These are phyloP conservation scores for Aspergillus sojae DNA, from an alignment of 2,329 filamentous ascomycete species.

Conservation along the genomic window DNA sequence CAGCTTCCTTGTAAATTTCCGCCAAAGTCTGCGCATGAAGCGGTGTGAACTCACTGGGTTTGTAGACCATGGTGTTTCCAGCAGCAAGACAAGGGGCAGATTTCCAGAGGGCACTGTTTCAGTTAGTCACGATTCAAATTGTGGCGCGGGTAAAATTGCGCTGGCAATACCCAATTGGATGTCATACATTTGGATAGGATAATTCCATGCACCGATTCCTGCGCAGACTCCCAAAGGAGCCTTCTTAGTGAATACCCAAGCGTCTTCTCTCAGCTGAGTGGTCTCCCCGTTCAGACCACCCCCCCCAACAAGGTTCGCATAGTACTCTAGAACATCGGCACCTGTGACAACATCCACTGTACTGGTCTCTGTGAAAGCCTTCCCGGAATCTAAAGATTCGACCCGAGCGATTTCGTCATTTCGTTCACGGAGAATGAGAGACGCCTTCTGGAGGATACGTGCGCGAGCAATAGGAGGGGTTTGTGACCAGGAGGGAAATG, in stretches of 20 bases:
- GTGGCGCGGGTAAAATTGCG: background rate
- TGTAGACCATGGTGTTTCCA: constrained; percentile 89
- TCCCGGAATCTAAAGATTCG: constrained; percentile 85
- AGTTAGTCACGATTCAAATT: constrained; percentile 8
- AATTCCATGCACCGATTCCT: constrained; percentile 90
- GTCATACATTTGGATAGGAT: constrained; percentile 76
- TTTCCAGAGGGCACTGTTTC: constrained; percentile 73
- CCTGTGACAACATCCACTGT: constrained; percentile 82
- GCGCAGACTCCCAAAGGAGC: constrained; percentile 81
- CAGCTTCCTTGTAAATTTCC: constrained; percentile 75
- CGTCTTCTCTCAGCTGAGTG: constrained; percentile 71
- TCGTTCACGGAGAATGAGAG: constrained; percentile 69
- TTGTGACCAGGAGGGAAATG: constrained; percentile 75
- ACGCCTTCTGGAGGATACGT: constrained; percentile 76
- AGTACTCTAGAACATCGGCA: constrained; percentile 84
- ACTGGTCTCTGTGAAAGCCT: constrained; percentile 81
- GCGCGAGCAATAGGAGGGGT: constrained; percentile 75
- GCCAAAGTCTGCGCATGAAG: constrained; percentile 78
- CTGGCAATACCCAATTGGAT: background rate
- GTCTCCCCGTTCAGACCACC: constrained; percentile 82
- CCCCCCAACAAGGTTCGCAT: constrained; percentile 74
- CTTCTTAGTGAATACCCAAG: constrained; percentile 82
- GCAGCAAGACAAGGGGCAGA: constrained; percentile 82
- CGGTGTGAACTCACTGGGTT: constrained; percentile 84
- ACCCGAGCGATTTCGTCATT: constrained; percentile 79